A percentile compares a stretch with the other conserved stretches of the same genome.
These are phyloP conservation scores for Diaporthe caulivora DNA, from an alignment of 2,329 filamentous ascomycete species.

Conservation along the genomic window DNA sequence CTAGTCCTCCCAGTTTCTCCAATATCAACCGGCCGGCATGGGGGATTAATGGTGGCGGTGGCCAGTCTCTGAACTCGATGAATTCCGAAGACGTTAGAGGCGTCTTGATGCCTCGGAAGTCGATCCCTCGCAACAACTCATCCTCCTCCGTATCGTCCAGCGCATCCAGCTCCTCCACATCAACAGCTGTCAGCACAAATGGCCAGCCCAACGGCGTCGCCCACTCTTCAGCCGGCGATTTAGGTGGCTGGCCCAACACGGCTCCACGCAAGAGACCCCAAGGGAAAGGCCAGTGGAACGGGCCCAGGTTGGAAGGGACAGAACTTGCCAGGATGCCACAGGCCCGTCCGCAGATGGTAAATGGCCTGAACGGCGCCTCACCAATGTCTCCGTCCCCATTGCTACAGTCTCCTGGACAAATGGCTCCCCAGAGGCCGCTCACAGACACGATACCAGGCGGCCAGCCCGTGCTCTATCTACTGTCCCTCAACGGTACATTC, in stretches of 20 bases:
- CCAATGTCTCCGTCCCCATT: slow-evolving; percentile 54
- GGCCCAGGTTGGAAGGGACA: slow-evolving; percentile 60
- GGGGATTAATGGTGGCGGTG: slow-evolving; percentile 66
- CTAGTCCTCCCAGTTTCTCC: slow-evolving; percentile 73
- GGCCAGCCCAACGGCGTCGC: slow-evolving; percentile 71
- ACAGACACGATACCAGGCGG: slow-evolving; percentile 71
- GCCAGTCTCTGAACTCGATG: slow-evolving; percentile 71
- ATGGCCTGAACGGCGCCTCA: slow-evolving; percentile 58
- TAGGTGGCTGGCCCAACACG: slow-evolving; percentile 64
- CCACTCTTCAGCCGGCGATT: slow-evolving; percentile 59
- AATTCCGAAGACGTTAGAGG: slow-evolving; percentile 86
- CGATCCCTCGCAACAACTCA: slow-evolving; percentile 87
- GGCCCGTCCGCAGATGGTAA: slow-evolving; percentile 53
- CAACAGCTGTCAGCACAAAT: slow-evolving; percentile 74
- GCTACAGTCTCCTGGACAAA: slow-evolving; percentile 53
- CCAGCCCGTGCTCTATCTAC: slow-evolving; percentile 84
- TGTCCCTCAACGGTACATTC: slow-evolving; percentile 95
- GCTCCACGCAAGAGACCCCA: slow-evolving; percentile 65
- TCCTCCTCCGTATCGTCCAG: slow-evolving; percentile 85
- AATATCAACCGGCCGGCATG: slow-evolving; percentile 75
- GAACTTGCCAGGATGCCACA: slow-evolving; percentile 60
- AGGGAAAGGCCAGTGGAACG: slow-evolving; percentile 63
- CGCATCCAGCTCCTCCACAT: slow-evolving; percentile 69
- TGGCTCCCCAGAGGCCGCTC: slow-evolving; percentile 68
- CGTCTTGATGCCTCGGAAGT: slow-evolving; percentile 92